phyloP scores from a whole-genome alignment of 495 filamentous ascomycete species.

The Penicillium turbatum region DNA sequence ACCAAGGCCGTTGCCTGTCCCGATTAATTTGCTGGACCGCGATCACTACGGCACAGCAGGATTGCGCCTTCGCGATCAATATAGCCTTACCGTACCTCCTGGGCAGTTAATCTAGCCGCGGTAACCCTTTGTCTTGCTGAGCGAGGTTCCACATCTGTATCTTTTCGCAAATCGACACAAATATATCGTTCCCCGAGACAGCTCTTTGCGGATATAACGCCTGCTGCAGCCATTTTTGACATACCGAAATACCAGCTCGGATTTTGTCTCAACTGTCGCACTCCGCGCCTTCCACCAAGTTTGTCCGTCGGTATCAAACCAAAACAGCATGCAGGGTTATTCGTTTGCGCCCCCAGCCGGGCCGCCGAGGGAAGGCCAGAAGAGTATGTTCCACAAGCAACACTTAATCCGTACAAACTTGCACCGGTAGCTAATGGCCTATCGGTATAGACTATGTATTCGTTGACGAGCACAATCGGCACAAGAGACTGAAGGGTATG shows the following conservation, averaged over 20 bases:
- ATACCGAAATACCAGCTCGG: not conserved
- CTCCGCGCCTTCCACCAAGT: not conserved
- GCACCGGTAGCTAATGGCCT: not conserved
- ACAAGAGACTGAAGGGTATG: constrained; percentile 93
- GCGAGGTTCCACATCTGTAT: not conserved
- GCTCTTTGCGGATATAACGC: not conserved
- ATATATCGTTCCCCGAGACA: not conserved
- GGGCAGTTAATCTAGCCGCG: not conserved
- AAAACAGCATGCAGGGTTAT: constrained; percentile 39
- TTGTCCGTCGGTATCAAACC: not conserved
- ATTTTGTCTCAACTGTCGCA: not conserved
- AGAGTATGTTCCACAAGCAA: constrained; percentile 29
- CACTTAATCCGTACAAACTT: not conserved
- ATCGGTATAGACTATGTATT: constrained; percentile 84
- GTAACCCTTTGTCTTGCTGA: not conserved
- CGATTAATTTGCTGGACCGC: not conserved
- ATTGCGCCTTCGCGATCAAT: not conserved
- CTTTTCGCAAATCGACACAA: not conserved
- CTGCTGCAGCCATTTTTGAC: not conserved
- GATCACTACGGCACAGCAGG: not conserved
- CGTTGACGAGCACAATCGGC: constrained; percentile 97
- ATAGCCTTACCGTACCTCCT: not conserved
- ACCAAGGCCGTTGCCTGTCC: not conserved
- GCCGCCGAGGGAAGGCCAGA: constrained; percentile 43
- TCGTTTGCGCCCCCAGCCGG: constrained; percentile 46